These are phyloP conservation scores for Hypoxylon perforatum DNA, from an alignment of 495 filamentous ascomycete species.

Conservation along the genomic window DNA sequence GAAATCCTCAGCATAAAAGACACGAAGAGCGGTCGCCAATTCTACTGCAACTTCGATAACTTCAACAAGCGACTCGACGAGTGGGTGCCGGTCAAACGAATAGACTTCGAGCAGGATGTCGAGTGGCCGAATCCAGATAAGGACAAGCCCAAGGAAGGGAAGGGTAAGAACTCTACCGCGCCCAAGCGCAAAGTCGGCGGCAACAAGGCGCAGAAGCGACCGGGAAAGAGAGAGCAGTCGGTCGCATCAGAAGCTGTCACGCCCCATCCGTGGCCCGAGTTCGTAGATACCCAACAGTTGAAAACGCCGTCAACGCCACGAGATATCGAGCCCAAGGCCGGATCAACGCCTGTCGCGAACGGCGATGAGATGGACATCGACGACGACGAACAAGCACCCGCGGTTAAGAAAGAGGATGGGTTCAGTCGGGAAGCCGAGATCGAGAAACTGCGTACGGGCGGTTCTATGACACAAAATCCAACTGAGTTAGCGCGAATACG, in stretches of 20 bases:
- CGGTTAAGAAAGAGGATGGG: conserved; percentile 53
- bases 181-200: conserved; percentile 59
- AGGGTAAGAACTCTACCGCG: conserved; percentile 56
- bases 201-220: conserved; percentile 68
- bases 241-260: conserved; percentile 58
- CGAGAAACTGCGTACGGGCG: conserved; percentile 89
- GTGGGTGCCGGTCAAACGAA: conserved; percentile 84
- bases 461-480: conserved; percentile 98
- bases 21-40: conserved; percentile 83
- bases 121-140: conserved; percentile 69
- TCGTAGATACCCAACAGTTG: conserved; percentile 44
- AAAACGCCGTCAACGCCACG: conserved; percentile 49
- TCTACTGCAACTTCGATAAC: conserved; percentile 98
- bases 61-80: conserved; percentile 99
- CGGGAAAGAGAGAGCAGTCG: conserved; percentile 60
- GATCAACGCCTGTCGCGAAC: conserved; percentile 60
- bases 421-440: conserved; percentile 94
- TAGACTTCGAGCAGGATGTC: conserved; percentile 76
- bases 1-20: conserved; percentile 91
- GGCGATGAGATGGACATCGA: conserved; percentile 62
- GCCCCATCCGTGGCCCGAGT: conserved; percentile 56
- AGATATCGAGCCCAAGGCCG: conserved; percentile 53
- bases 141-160: conserved; percentile 64
- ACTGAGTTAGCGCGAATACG: conserved; percentile 96
- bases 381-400: conserved; percentile 54